Percentiles rank a stretch among this genome's conserved stretches.
phyloP scores from a whole-genome alignment of 2,329 filamentous ascomycete species.

The Cytospora piceicola region DNA sequence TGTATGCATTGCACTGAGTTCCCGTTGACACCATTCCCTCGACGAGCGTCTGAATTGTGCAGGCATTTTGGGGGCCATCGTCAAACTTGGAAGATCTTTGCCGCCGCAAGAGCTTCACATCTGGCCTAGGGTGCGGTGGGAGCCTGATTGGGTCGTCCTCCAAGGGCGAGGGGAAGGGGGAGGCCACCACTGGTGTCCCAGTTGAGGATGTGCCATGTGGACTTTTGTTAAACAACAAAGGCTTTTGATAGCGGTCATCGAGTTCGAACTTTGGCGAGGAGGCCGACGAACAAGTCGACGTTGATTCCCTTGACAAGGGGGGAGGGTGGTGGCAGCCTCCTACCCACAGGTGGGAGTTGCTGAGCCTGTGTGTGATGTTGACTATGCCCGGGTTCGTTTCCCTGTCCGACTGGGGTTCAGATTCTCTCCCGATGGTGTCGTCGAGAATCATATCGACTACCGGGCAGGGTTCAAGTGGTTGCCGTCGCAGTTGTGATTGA shows the following conservation, averaged over 20 bases:
- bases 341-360: constrained; percentile 27
- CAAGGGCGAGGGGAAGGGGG: background rate
- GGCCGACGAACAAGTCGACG: constrained; percentile 5
- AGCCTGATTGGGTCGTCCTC: constrained; percentile 1
- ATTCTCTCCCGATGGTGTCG: background rate
- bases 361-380: constrained; percentile 23
- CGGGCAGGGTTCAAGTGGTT: background rate
- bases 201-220: constrained; percentile 4
- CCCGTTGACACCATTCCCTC: constrained; percentile 29
- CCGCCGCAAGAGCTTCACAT: constrained; percentile 26
- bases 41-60: constrained; percentile 20
- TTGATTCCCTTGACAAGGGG: background rate
- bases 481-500: background rate
- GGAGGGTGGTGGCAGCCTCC: constrained; percentile 18
- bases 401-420: background rate
- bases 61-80: constrained; percentile 21
- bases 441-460: background rate
- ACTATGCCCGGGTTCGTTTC: constrained; percentile 23
- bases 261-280: constrained; percentile 3
- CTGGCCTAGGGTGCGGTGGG: background rate
- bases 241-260: background rate
- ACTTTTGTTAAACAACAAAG: constrained; percentile 1
- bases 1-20: constrained; percentile 29
- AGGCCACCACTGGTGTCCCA: constrained; percentile 14
- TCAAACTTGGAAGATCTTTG: constrained; percentile 27